phyloP scores from a whole-genome alignment of 139 green algal species.

The Tetratostichococcus sp. region DNA sequence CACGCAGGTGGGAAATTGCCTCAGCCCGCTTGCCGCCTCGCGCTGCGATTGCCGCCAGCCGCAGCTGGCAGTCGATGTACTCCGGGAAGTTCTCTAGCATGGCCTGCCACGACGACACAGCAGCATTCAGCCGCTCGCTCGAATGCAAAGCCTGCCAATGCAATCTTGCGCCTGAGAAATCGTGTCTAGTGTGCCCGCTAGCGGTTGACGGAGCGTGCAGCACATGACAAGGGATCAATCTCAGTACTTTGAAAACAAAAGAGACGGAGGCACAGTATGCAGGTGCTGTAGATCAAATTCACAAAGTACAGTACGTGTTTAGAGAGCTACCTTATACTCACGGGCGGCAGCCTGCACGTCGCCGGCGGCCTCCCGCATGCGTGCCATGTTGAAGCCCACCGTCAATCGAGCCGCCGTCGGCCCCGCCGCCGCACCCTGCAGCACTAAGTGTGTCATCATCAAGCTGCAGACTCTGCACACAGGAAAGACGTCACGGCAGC shows the following conservation, averaged over 20 bases:
- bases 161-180: background rate
- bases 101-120: no score
- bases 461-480: no score
- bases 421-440: slow-evolving; percentile 1
- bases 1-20: slow-evolving; percentile 29
- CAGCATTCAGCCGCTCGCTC: no score
- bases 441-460: background rate
- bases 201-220: no score
- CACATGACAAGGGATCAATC: no score
- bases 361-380: slow-evolving; percentile 67
- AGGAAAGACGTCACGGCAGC: no score
- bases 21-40: slow-evolving; percentile 19
- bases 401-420: slow-evolving; percentile 39
- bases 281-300: no score
- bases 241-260: no score
- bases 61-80: slow-evolving; percentile 84
- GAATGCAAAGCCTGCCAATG: no score
- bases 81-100: slow-evolving; percentile 59
- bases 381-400: slow-evolving; percentile 75
- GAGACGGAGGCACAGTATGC: no score
- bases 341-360: slow-evolving; percentile 39
- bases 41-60: slow-evolving; percentile 65
- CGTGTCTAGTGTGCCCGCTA: no score
- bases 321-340: slow-evolving; percentile 58
- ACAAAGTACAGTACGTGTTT: no score